Base-by-base conservation (phyloP, 352 stramenopile species). In the Phytophthora multivora region DNA sequence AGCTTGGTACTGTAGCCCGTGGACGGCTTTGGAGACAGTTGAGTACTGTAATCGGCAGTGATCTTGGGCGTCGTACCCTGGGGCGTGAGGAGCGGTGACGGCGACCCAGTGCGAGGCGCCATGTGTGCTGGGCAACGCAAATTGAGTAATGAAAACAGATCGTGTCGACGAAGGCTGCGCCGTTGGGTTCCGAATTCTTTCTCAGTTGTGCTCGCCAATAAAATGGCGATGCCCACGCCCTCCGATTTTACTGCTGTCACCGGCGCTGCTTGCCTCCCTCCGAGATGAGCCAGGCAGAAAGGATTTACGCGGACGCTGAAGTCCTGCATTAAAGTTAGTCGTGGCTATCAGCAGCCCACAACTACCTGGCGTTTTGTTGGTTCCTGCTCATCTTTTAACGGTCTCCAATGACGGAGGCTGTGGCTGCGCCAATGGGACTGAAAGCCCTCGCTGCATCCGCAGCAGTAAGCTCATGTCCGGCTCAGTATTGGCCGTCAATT, bases 1-100 rank as follows among this genome's bases (percentile, higher is more conserved):
- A 75, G 48, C 40, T 66, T 71, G 1, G 61, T 61, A 51, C 48
- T 71, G 51, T 68, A 59, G 16, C 31, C 26, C 3, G 40, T 59
- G 18, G 48, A 38, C n/a, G 31, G 36, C 19, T 56, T 51, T 13
- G 59, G 59, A 3, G 59, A 62, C 7, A 67, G 28, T 4, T 66
- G 58, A 5, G 58, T 66, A 41, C 49, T 66, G 49, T 66, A 61
- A 19, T 58, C 46, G n/a, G 66, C 41, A 10, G 51, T 52, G n/a
- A 59, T 56, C 42, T 66, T 67, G 12, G 60, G 66, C 3, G 60
- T 61, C 10, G 18, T 12, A 12, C 18, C 18, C 13, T 59, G 53
- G 28, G 35, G 46, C 16, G 54, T 54, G 33, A 69, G 51, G 42
- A 67, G 42, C 4, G 51, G 59, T 28, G 59, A 67, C 23, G 59